Evolutionary conservation across 176 grass and related monocot genomes (phyloP), one percentile per base, ranked within the genome.

Genomic region (Phragmites australis): DNA sequence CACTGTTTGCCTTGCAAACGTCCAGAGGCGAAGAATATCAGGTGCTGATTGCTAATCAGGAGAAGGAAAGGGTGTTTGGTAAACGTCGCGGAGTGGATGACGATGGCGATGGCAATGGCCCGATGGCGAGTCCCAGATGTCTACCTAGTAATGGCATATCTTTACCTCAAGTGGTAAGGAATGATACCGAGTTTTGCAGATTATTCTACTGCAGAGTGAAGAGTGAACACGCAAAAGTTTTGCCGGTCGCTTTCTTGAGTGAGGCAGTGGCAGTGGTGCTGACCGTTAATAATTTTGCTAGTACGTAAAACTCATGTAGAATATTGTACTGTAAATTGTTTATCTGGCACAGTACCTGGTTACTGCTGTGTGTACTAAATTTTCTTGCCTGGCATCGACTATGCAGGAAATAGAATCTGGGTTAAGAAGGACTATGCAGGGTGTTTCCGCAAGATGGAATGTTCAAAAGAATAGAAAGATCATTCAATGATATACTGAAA

Each of bases 131-230:
- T 72, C n/a, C 50, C 57, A 45, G 51, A 15, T 58, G 27, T 10
- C 27, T 9, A 47, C 21, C n/a, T 54, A 2, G 43, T 31, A 65
- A 34, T 55, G 3, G 10, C 26, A 26, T 31, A 22, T 6, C 31
- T 81, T 78, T 51, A 68, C 70, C 61, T 18, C 51, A 81, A 75
- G 41, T 61, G 43, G 65, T 18, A 68, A 29, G 29, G 29, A 34
- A n/a, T 25, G 40, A 41, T 31, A 21, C 16, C 18, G 48, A 2
- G 12, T 2, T 9, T 75, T 40, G 26, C 29, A 58, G 41, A 40
- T 59, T 6, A 50, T 37, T 39, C 67, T 58, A 59, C 49, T 65
- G 58, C 49, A 62, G 57, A 42, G 16, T 42, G 9, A 52, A 37
- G 34, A 48, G 15, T 70, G 67, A 70, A 26, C 22, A 22, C 23